Percentiles rank a stretch among this genome's conserved stretches.
Conservation (phyloP, 768 basidiomycete genomes). For the Hirschioporus abietinus region DNA sequence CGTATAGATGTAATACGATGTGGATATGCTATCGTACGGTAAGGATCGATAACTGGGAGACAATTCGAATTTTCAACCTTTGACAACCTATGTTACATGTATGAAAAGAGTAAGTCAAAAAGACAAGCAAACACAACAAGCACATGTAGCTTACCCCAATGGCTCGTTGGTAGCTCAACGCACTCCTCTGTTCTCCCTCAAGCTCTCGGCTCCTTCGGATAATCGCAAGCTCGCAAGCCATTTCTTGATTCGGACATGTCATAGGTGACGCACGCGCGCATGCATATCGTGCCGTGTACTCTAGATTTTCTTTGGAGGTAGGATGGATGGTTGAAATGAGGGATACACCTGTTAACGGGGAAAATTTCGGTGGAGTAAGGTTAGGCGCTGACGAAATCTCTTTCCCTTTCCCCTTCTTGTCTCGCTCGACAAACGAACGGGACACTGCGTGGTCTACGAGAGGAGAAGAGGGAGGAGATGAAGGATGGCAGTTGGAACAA, state of each 20-base stretch:
- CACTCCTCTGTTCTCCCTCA: constrained; percentile 63
- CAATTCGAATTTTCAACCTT: constrained; percentile 28
- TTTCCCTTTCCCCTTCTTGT: neutral
- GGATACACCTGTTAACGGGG: constrained; percentile 3
- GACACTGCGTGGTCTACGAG: neutral
- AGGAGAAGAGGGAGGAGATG: constrained; percentile 1
- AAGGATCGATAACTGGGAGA: neutral
- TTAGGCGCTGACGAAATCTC: constrained; percentile 5
- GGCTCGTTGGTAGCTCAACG: constrained; percentile 66
- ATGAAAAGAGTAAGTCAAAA: constrained; percentile 7
- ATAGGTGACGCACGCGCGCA: constrained; percentile 63
- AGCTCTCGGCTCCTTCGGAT: constrained; percentile 54
- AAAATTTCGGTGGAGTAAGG: constrained; percentile 17
- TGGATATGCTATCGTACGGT: constrained; percentile 17
- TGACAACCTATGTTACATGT: constrained; percentile 35
- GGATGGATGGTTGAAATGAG: constrained; percentile 8
- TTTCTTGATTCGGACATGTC: constrained; percentile 59
- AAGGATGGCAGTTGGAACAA: constrained; percentile 17
- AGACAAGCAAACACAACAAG: constrained; percentile 1
- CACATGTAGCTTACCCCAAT: constrained; percentile 47
- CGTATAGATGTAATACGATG: constrained; percentile 10
- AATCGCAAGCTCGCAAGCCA: constrained; percentile 53
- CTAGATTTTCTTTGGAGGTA: constrained; percentile 19
- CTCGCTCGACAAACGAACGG: neutral
- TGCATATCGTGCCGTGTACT: constrained; percentile 40